These are phyloP conservation scores for Capillidium rhysosporum DNA, from an alignment of 371 early-diverging fungal species.

Conservation along the genomic window DNA sequence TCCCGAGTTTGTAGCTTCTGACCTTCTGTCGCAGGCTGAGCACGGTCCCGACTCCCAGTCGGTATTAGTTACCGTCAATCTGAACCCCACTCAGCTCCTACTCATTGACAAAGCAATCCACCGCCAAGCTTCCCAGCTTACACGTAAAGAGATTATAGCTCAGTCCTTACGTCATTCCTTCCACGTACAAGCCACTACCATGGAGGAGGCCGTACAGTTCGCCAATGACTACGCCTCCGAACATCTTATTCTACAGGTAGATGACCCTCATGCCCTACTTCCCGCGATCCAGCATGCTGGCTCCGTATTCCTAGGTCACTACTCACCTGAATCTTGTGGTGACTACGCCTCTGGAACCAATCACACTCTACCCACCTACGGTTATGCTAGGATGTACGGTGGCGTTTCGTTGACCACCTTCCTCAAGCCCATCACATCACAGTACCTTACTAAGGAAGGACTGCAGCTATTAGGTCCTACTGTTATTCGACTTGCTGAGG, in stretches of 20 bases:
- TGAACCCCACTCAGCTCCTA: constrained; percentile 34
- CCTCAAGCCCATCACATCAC: constrained; percentile 88
- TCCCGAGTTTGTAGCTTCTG: constrained; percentile 85
- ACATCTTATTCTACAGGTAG: constrained; percentile 85
- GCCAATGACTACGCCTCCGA: constrained; percentile 94
- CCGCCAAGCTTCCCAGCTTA: constrained; percentile 62
- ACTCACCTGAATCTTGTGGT: constrained; percentile 91
- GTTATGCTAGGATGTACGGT: constrained; percentile 91
- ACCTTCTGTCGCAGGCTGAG: constrained; percentile 91
- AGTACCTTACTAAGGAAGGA: constrained; percentile 75
- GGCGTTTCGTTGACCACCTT: constrained; percentile 90
- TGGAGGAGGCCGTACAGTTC: constrained; percentile 67
- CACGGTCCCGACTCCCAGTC: constrained; percentile 93
- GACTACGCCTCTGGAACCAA: constrained; percentile 99
- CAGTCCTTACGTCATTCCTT: constrained; percentile 71
- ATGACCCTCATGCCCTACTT: constrained; percentile 41
- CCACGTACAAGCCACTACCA: constrained; percentile 34
- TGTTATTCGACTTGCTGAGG: constrained; percentile 80
- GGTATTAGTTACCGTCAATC: constrained; percentile 71
- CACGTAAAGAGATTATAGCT: constrained; percentile 75
- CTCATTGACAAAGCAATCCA: constrained; percentile 60
- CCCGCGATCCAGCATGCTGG: constrained; percentile 70
- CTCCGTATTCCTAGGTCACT: constrained; percentile 88
- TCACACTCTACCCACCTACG: constrained; percentile 96
- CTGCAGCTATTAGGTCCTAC: constrained; percentile 64